phyloP scores from a whole-genome alignment of 2,329 filamentous ascomycete species.

The Fusarium oxysporum region DNA sequence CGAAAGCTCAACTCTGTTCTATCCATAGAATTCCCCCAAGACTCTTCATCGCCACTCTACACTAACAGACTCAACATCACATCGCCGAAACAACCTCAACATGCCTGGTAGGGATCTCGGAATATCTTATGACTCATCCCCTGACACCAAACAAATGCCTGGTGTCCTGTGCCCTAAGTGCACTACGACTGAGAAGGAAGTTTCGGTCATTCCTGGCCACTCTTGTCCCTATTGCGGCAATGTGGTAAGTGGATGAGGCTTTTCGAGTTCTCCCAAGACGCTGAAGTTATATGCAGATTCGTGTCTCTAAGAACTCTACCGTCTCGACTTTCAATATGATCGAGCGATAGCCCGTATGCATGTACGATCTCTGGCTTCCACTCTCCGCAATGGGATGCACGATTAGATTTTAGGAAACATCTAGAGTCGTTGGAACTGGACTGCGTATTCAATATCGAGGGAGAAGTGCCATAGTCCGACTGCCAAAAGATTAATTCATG shows the following conservation, averaged over 20 bases:
- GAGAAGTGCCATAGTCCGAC: too few relatives aligned
- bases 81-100: accelerated
- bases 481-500: too few relatives aligned
- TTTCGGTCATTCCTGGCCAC: not conserved
- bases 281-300: accelerated
- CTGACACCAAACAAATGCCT: too few relatives aligned
- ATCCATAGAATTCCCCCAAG: too few relatives aligned
- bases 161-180: not conserved
- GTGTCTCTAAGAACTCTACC: not conserved
- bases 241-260: accelerated
- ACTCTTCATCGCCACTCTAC: too few relatives aligned
- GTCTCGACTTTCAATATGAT: not conserved
- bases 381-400: too few relatives aligned
- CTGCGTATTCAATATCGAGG: too few relatives aligned
- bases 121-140: not conserved
- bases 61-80: accelerated
- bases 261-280: accelerated
- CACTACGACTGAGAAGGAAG: not conserved
- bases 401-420: too few relatives aligned
- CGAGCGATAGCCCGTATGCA: not conserved
- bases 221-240: not conserved
- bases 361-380: too few relatives aligned
- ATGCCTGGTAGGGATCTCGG: not conserved
- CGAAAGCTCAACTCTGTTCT: too few relatives aligned
- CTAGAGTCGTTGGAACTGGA: too few relatives aligned